Conservation (phyloP, 371 early-diverging fungal species). For the Actinomortierella wolfii region DNA sequence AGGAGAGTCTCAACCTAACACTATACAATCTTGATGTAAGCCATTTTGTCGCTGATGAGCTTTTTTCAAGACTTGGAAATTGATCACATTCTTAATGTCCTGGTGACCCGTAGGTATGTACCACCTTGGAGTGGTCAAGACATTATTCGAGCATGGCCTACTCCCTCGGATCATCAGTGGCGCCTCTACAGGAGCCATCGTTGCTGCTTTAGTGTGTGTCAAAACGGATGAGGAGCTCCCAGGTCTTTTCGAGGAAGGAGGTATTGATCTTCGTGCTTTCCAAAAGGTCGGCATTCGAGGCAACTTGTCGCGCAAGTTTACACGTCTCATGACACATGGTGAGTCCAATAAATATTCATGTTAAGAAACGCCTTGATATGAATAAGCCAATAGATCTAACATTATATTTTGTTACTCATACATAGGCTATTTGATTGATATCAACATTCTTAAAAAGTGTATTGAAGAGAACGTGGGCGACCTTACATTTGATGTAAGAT, state of each 20-base stretch:
- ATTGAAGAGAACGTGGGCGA: conserved; percentile 72
- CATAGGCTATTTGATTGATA: conserved; percentile 72
- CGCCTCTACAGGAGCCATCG: conserved; percentile 71
- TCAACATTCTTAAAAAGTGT: conserved; percentile 70
- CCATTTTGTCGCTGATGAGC: neutral
- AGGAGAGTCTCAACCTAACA: conserved; percentile 2
- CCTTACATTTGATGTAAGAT: conserved; percentile 69
- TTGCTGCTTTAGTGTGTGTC: conserved; percentile 75
- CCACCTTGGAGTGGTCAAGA: conserved; percentile 78
- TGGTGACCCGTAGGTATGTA: conserved; percentile 68
- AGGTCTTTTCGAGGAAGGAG: conserved; percentile 62
- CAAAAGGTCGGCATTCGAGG: conserved; percentile 55
- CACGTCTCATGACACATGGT: conserved; percentile 69
- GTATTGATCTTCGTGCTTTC: conserved; percentile 70
- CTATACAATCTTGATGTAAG: neutral
- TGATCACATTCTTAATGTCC: neutral
- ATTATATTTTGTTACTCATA: neutral
- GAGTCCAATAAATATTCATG: conserved; percentile 8
- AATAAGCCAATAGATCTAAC: neutral
- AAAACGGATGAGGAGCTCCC: conserved; percentile 73
- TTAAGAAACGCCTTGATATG: neutral
- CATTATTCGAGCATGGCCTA: conserved; percentile 65
- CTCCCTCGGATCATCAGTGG: conserved; percentile 78
- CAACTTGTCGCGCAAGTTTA: conserved; percentile 62
- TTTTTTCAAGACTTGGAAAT: neutral